Evolutionary conservation across 1,139 yeast species (phyloP).

Genomic region (Hansenula lynferdii): DNA sequence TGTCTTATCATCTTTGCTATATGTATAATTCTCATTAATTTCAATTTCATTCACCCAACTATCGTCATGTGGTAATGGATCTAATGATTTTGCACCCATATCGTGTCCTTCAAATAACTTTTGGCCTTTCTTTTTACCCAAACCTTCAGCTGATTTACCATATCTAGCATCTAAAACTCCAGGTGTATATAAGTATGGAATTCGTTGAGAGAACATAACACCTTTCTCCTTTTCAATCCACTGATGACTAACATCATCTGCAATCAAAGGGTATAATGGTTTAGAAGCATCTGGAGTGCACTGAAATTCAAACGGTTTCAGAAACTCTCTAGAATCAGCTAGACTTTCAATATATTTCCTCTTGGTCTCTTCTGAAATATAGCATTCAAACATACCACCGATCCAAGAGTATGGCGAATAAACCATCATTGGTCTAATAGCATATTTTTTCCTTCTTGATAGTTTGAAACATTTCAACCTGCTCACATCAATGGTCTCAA

Average conservation of each 20-base stretch:
- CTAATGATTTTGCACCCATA: slow-evolving; percentile 14
- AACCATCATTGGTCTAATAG: slow-evolving; percentile 41
- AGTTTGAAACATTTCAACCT: slow-evolving; percentile 51
- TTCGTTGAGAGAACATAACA: slow-evolving; percentile 35
- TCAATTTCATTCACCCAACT: slow-evolving; percentile 47
- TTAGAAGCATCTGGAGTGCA: slow-evolving; percentile 35
- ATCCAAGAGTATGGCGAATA: slow-evolving; percentile 58
- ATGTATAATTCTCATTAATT: slow-evolving; percentile 48
- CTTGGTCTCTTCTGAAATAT: slow-evolving; percentile 28
- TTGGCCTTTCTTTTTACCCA: slow-evolving; percentile 21
- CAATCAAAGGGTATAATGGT: slow-evolving; percentile 56
- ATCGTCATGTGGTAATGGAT: slow-evolving; percentile 20
- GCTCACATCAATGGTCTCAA: slow-evolving; percentile 17
- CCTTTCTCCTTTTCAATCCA: slow-evolving; percentile 35
- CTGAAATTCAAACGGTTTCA: slow-evolving; percentile 21
- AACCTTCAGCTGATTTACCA: slow-evolving; percentile 27
- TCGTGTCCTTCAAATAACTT: slow-evolving; percentile 6
- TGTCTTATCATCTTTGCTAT: slow-evolving; percentile 34
- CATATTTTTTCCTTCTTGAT: slow-evolving; percentile 60
- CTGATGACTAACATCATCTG: slow-evolving; percentile 48
- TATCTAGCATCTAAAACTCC: slow-evolving; percentile 39
- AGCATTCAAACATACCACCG: slow-evolving; percentile 63
- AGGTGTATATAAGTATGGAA: slow-evolving; percentile 58
- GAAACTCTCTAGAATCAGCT: slow-evolving; percentile 11
- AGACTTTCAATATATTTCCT: slow-evolving; percentile 26